Evolutionary conservation across 2,329 filamentous ascomycete genomes (phyloP), one percentile per base, ranked within the genome.

Genomic region (Stromatinia cepivora): DNA sequence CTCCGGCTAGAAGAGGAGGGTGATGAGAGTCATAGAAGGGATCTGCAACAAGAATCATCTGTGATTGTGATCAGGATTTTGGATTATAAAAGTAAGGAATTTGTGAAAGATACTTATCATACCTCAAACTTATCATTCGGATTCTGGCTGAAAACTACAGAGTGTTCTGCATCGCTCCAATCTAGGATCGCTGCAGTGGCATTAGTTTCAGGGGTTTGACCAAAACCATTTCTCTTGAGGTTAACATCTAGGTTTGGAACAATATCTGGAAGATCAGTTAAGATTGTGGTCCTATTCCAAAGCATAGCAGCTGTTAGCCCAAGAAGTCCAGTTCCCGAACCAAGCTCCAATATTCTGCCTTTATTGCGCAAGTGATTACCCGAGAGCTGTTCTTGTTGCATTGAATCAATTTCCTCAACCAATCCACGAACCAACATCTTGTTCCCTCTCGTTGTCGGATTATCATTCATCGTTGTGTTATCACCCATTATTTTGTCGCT

Each of bases 251-350:
- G 84, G 73, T 98, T 98, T 0, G 89, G 84, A 61, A 94, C 85
- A 75, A 98, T 97, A n/a, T 85, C 85, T 0, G 92, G 90, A 39
- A 98, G 82, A 78, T 98, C 95, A 48, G 92, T 97, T 66, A 97
- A 83, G 13, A 90, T 81, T 6, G 97, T 90, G 25, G 85, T 81
- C 0, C 85, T 84, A 56, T 83, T 82, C 82, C 91, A 91, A 34
- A 92, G 82, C 20, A 87, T 88, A 10, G 93, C 92, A 34, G 94
- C 92, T 1, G 94, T 91, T 56, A 98, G 83, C 0, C 95, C 95
- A 13, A 97, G 86, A n/a, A 99, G 85, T 0, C 94, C 94, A 0
- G 94, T 98, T 0, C 95, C 94, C 0, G 94, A 90, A 5, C 94
- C 95, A 2, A 98, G 85, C 78, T 98, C 94, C 11, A 98, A 84